Percentiles rank a stretch among this genome's conserved stretches.
Evolutionary conservation across 371 early-diverging fungal species (phyloP).

Genomic region (Lichtheimia ornata): DNA sequence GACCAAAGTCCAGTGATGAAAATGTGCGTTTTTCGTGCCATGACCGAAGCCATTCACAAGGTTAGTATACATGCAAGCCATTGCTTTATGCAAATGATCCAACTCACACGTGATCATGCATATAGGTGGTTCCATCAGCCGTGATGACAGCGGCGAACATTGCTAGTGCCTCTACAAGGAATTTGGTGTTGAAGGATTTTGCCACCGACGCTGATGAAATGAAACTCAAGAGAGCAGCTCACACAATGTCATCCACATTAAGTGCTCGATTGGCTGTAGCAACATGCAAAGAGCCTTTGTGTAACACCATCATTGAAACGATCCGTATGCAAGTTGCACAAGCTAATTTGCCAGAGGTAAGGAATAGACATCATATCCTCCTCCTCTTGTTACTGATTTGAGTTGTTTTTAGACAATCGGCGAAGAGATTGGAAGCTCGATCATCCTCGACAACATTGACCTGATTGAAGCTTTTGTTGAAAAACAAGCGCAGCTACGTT

Average conservation of each 20-base stretch:
- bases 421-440: conserved; percentile 77
- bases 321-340: conserved; percentile 77
- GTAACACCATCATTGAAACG: conserved; percentile 75
- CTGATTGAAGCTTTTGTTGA: conserved; percentile 89
- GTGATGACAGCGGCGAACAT: conserved; percentile 89
- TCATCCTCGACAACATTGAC: conserved; percentile 89
- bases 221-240: conserved; percentile 86
- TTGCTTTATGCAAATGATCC: too few species aligned
- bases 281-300: conserved; percentile 92
- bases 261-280: conserved; percentile 82
- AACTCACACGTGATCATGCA: too few species aligned
- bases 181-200: conserved; percentile 93
- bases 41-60: conserved; percentile 38
- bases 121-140: conserved; percentile 72
- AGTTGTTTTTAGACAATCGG: conserved; percentile 38
- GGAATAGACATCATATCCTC: neutral
- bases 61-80: conserved; percentile 13
- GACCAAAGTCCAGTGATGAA: conserved; percentile 85
- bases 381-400: neutral
- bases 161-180: conserved; percentile 86
- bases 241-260: conserved; percentile 90
- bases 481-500: conserved; percentile 87
- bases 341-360: conserved; percentile 77
- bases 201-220: conserved; percentile 90
- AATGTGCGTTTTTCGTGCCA: conserved; percentile 72